Percentiles rank a stretch among this genome's conserved stretches.
Evolutionary conservation across 257 asterid genomes (phyloP).

Genomic region (Solanum stenotomum): DNA sequence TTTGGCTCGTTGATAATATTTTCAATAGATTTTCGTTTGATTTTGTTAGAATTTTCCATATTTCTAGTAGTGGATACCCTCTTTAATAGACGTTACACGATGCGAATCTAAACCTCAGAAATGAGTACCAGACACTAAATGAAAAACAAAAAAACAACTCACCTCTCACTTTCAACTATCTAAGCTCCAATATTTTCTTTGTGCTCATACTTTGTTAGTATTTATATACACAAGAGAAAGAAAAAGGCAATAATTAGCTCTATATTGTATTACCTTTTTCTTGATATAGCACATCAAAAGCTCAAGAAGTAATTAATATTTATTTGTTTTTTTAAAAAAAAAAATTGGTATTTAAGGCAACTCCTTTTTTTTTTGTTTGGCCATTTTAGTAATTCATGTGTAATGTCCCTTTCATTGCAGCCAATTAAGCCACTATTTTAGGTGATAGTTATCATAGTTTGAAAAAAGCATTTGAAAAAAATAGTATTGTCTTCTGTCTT

Average conservation of each 20-base stretch:
- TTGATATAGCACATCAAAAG: not conserved
- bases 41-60: not conserved
- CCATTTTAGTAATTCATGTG: not conserved
- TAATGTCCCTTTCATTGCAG: not conserved
- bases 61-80: not conserved
- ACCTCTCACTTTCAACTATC: not conserved
- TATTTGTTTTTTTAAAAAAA: not conserved
- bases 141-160: not conserved
- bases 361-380: not conserved
- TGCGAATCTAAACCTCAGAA: accelerated
- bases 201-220: not conserved
- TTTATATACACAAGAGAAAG: not conserved
- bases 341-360: not conserved
- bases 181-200: not conserved
- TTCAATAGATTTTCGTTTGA: not conserved
- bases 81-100: not conserved
- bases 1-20: not conserved
- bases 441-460: not conserved
- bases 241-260: not conserved
- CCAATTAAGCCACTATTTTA: not conserved
- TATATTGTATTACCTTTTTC: not conserved
- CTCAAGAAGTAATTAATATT: not conserved
- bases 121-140: no score
- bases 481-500: not conserved
- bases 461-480: not conserved